phyloP scores from a whole-genome alignment of 2,329 filamentous ascomycete genomes.

The Chaetothyriales sp. region DNA sequence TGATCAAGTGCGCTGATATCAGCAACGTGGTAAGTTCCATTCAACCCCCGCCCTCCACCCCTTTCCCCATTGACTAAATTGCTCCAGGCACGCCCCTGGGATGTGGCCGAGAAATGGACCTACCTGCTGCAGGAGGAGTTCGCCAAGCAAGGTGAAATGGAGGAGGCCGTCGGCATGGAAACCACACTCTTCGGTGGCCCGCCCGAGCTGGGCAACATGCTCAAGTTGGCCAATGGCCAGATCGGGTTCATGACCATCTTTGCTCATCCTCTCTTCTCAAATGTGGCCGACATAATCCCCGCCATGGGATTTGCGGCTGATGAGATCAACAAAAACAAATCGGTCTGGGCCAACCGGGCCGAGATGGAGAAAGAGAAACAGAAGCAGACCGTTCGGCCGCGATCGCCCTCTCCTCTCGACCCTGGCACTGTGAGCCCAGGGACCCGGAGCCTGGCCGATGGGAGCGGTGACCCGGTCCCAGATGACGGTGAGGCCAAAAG shows the following conservation, averaged over 20 bases:
- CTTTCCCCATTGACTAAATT: slow-evolving; percentile 2
- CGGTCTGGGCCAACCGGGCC: slow-evolving; percentile 55
- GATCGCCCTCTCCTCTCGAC: slow-evolving; percentile 16
- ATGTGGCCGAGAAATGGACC: slow-evolving; percentile 77
- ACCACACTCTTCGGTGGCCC: slow-evolving; percentile 70
- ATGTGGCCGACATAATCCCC: slow-evolving; percentile 72
- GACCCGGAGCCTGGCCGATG: slow-evolving; percentile 12
- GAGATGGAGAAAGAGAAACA: slow-evolving; percentile 42
- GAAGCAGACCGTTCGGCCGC: slow-evolving; percentile 30
- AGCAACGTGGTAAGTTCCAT: slow-evolving; percentile 72
- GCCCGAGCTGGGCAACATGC: slow-evolving; percentile 64
- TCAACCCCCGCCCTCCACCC: not conserved
- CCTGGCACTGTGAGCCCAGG: slow-evolving; percentile 15
- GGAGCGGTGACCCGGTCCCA: not conserved
- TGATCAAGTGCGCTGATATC: slow-evolving; percentile 98
- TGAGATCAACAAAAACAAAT: slow-evolving; percentile 64
- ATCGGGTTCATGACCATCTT: slow-evolving; percentile 96
- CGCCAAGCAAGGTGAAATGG: slow-evolving; percentile 81
- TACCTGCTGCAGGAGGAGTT: slow-evolving; percentile 91
- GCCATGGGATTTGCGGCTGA: slow-evolving; percentile 69
- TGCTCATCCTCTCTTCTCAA: slow-evolving; percentile 78
- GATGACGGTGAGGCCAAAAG: slow-evolving; percentile 1
- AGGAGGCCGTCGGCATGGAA: slow-evolving; percentile 69
- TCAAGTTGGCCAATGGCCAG: slow-evolving; percentile 74
- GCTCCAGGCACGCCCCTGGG: slow-evolving; percentile 62